A percentile compares a stretch with the other conserved stretches of the same genome.
Evolutionary conservation across 106 monocot species (phyloP).

Genomic region (Allium cepa): DNA sequence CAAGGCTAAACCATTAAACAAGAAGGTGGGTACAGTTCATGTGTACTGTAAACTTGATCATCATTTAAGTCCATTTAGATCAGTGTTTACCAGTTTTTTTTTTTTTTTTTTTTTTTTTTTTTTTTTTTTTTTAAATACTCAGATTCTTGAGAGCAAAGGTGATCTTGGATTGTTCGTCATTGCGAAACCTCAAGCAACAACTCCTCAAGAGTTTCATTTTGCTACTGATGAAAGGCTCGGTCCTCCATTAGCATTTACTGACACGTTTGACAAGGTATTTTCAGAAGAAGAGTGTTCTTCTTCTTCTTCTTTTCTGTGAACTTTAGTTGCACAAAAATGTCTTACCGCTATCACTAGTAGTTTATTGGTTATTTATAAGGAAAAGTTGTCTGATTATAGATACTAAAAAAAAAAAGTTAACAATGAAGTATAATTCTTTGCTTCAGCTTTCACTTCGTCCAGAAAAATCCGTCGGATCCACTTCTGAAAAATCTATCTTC

Average conservation of each 20-base stretch:
- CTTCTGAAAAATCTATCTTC: too few species aligned
- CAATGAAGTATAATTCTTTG: too few species aligned
- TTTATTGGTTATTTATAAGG: too few species aligned
- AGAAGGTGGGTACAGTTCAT: constrained; percentile 35
- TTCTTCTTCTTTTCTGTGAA: too few species aligned
- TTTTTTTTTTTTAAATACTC: neutral
- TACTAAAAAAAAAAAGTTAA: too few species aligned
- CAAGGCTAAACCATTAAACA: constrained; percentile 90
- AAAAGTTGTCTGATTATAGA: too few species aligned
- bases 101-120: neutral
- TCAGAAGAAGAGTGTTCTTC: too few species aligned
- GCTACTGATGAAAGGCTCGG: constrained; percentile 81
- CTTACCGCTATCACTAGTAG: too few species aligned
- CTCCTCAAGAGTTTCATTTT: constrained; percentile 91
- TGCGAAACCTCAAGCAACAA: constrained; percentile 58
- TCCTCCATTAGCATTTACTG: constrained; percentile 37
- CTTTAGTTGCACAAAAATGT: too few species aligned
- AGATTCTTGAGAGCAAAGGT: constrained; percentile 86
- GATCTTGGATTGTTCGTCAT: constrained; percentile 20
- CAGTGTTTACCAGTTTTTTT: neutral
- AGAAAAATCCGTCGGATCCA: too few species aligned
- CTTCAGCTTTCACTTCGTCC: too few species aligned
- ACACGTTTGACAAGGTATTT: constrained; percentile 82
- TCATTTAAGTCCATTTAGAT: neutral
- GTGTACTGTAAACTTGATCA: neutral